A percentile compares a stretch with the other conserved stretches of the same genome.
phyloP scores from a whole-genome alignment of 129 eudicot genomes.

The Flaveria robusta region DNA sequence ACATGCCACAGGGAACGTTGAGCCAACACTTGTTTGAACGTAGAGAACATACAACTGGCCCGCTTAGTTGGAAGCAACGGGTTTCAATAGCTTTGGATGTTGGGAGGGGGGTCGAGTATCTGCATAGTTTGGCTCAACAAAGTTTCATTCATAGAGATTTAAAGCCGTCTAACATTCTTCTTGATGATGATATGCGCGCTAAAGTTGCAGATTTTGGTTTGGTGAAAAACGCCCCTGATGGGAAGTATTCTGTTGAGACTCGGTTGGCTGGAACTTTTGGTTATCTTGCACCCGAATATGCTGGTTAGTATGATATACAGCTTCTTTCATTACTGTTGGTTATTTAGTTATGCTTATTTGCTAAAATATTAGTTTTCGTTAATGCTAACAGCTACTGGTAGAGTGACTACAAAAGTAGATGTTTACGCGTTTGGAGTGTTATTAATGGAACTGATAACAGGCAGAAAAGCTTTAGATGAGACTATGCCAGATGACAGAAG shows the following conservation, averaged over 20 bases:
- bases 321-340: not conserved
- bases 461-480: conserved; percentile 69
- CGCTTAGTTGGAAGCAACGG: conserved; percentile 69
- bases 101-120: conserved; percentile 78
- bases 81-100: conserved; percentile 67
- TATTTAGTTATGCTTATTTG: not conserved
- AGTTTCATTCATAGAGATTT: conserved; percentile 79
- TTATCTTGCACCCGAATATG: conserved; percentile 86
- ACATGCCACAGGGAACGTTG: conserved; percentile 72
- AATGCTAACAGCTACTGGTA: conserved; percentile 60
- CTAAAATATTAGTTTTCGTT: not conserved
- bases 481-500: conserved; percentile 55
- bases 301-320: conserved; percentile 43
- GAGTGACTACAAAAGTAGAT: conserved; percentile 74
- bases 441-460: conserved; percentile 69
- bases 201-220: conserved; percentile 70
- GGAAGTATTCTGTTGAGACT: conserved; percentile 63
- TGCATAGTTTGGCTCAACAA: conserved; percentile 75
- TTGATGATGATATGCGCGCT: conserved; percentile 64
- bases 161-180: conserved; percentile 71
- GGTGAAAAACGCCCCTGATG: conserved; percentile 63
- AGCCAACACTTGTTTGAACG: conserved; percentile 61
- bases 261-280: conserved; percentile 81
- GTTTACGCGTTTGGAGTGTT: conserved; percentile 73
- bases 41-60: conserved; percentile 29